phyloP scores from a whole-genome alignment of 1,284 basidiomycete species.

The Grifola frondosa region DNA sequence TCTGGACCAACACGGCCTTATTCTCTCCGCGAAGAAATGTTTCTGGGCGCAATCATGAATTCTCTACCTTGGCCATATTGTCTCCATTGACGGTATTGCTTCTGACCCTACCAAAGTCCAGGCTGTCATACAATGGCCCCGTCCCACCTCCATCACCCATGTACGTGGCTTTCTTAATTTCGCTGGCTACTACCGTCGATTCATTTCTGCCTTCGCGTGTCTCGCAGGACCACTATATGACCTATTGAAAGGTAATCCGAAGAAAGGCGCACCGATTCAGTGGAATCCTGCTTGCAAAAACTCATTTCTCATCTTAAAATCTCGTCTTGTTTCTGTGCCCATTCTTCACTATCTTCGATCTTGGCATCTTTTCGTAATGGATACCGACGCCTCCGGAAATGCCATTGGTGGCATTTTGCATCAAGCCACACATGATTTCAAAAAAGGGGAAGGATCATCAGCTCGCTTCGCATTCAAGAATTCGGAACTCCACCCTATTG shows the following conservation, averaged over 20 bases:
- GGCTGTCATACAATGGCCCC: conserved; percentile 3
- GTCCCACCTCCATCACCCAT: conserved; percentile 1
- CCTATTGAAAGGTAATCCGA: background rate
- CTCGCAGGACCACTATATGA: conserved; percentile 2
- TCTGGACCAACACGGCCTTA: too few species aligned
- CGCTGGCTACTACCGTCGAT: conserved; percentile 3
- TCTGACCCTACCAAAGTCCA: conserved; percentile 3
- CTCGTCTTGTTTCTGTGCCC: background rate
- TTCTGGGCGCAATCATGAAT: background rate
- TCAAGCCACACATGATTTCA: background rate
- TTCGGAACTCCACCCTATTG: conserved; percentile 6
- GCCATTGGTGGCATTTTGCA: conserved; percentile 5
- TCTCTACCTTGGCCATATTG: conserved; percentile 6
- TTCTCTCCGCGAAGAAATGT: background rate
- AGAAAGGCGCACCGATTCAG: conserved; percentile 4
- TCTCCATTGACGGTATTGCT: conserved; percentile 4
- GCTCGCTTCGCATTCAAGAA: conserved; percentile 2
- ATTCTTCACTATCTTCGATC: conserved; percentile 5
- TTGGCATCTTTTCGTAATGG: conserved; percentile 8
- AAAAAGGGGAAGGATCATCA: background rate
- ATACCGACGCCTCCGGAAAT: conserved; percentile 5
- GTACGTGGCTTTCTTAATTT: conserved; percentile 4
- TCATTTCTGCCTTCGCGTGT: conserved; percentile 1
- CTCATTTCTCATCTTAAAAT: background rate
- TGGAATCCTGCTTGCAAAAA: background rate